Base-by-base conservation (phyloP, 257 asterid genomes). In the Ballota nigra region DNA sequence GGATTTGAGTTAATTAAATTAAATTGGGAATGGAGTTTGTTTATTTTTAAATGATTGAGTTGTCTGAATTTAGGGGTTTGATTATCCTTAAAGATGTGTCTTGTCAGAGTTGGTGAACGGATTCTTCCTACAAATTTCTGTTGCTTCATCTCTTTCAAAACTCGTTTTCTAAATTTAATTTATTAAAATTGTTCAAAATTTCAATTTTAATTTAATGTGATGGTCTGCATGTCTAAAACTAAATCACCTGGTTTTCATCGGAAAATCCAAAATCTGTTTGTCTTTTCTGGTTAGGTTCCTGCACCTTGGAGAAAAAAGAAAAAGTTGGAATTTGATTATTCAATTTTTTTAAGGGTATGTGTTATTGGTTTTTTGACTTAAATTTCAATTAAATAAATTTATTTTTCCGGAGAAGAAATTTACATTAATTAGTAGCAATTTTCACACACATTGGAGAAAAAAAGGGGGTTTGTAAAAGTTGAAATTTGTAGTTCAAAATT, bases 31-130 rank as follows among this genome's bases (percentile, higher is more conserved):
- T n/a, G n/a, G n/a, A n/a, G n/a, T n/a, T n/a, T n/a, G n/a, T n/a
- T n/a, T n/a, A n/a, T n/a, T n/a, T n/a, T 45, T 45, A 45, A 15
- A 5, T 10, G 10, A 40, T 40, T 47, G n/a, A 45, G 52, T 47
- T 22, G 12, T 47, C 10, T 16, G 20, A 47, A 1, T 47, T n/a
- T 15, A 5, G 12, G 2, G 5, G 68, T 10, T 49, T 72, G 6
- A 5, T 33, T 28, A 77, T 77, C 70, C 81, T 78, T 45, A 52
- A 71, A 79, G 72, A 71, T 68, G 65, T 73, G 88, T 82, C 86
- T 75, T 75, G 3, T 86, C 86, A 66, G 74, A 66, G 96, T 88
- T 81, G 92, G 88, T 89, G 78, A 81, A 66, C 80, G 58, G 76
- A 82, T 75, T 83, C 85, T 60, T n/a, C 83, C 75, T 83, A 65